phyloP scores from a whole-genome alignment of 805 yeast genomes.

The Saturnispora dispora region DNA sequence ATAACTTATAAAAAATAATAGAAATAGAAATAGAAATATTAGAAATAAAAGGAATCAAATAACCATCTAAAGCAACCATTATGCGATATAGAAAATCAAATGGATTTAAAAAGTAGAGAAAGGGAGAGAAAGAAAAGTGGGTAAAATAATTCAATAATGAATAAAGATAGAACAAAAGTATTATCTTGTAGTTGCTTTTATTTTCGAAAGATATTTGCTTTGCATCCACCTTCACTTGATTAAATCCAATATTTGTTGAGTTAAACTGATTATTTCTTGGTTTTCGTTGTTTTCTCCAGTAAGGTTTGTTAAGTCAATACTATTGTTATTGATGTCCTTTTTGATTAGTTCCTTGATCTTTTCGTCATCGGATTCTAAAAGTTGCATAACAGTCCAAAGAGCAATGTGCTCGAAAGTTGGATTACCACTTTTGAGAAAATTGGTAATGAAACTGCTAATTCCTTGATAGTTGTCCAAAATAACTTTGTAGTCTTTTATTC shows the following conservation, averaged over 20 bases:
- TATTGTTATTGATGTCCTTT: conserved; percentile 25
- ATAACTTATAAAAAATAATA: neutral
- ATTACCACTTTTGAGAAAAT: conserved; percentile 75
- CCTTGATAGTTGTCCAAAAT: conserved; percentile 87
- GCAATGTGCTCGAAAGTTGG: conserved; percentile 97
- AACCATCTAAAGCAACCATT: neutral
- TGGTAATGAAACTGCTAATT: conserved; percentile 68
- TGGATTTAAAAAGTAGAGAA: neutral
- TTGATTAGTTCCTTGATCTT: conserved; percentile 38
- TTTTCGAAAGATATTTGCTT: neutral
- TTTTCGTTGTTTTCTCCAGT: conserved; percentile 30
- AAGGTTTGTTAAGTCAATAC: conserved; percentile 26
- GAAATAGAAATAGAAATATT: neutral
- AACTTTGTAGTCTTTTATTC: conserved; percentile 74
- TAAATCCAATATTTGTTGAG: conserved; percentile 30
- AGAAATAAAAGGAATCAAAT: neutral
- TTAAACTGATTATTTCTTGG: conserved; percentile 29
- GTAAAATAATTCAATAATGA: neutral
- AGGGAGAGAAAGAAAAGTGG: neutral
- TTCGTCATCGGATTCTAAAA: conserved; percentile 75
- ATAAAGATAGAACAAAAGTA: neutral
- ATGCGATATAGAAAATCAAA: neutral
- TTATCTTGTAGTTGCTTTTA: neutral
- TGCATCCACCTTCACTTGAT: conserved; percentile 18
- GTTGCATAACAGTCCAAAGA: conserved; percentile 89